phyloP scores from a whole-genome alignment of 2,329 filamentous ascomycete species.

The Alternaria alternata region DNA sequence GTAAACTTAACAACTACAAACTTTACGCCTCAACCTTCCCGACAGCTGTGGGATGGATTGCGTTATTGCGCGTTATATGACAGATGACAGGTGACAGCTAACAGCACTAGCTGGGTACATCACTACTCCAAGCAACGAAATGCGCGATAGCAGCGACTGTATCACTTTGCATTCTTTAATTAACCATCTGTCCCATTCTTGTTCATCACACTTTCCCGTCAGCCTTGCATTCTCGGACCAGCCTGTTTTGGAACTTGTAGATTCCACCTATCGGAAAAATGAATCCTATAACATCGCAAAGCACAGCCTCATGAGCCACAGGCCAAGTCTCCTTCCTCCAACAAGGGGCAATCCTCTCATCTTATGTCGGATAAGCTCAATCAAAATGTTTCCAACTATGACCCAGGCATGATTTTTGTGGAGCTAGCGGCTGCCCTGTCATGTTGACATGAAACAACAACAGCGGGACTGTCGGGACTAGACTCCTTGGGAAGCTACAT shows the following conservation, averaged over 20 bases:
- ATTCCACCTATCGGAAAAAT: slow-evolving; percentile 14
- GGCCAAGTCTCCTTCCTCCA: not conserved
- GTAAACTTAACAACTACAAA: not conserved
- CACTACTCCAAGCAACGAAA: not conserved
- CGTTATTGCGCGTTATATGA: not conserved
- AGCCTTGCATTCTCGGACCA: not conserved
- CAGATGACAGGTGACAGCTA: not conserved
- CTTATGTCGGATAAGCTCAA: slow-evolving; percentile 5
- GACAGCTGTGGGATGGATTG: not conserved
- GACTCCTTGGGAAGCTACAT: not conserved
- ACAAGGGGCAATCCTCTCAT: not conserved
- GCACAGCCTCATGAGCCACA: not conserved
- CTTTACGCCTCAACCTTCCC: not conserved
- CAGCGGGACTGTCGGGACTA: slow-evolving; percentile 2
- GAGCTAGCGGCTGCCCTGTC: not conserved
- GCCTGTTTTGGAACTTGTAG: not conserved
- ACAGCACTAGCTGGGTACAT: not conserved
- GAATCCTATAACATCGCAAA: not conserved
- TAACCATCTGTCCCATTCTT: not conserved
- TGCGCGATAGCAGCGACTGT: not conserved
- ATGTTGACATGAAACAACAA: slow-evolving; percentile 11
- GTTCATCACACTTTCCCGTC: not conserved
- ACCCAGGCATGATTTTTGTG: not conserved
- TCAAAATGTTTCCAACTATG: slow-evolving; percentile 9
- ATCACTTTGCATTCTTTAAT: not conserved